phyloP scores from a whole-genome alignment of 495 filamentous ascomycete species.

The Letharia columbiana region DNA sequence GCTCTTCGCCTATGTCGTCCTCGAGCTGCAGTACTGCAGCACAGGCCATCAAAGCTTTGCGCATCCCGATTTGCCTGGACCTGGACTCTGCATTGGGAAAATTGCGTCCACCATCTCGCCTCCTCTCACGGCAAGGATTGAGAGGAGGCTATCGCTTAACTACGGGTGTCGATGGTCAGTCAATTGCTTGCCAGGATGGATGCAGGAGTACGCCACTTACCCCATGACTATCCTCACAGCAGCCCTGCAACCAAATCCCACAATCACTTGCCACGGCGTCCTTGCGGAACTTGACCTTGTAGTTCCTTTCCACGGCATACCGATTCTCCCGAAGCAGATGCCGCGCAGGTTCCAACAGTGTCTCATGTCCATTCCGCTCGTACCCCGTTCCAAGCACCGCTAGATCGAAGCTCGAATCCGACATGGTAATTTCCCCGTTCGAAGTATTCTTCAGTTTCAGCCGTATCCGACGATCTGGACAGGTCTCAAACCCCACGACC shows the following conservation, averaged over 20 bases:
- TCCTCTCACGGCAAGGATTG: slow-evolving; percentile 63
- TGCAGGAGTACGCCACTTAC: slow-evolving; percentile 40
- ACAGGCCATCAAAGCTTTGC: neutral
- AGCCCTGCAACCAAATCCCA: slow-evolving; percentile 91
- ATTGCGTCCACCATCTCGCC: slow-evolving; percentile 72
- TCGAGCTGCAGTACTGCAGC: neutral
- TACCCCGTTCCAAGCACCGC: slow-evolving; percentile 91
- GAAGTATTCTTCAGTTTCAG: slow-evolving; percentile 28
- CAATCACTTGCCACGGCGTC: slow-evolving; percentile 52
- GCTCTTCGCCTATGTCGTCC: neutral
- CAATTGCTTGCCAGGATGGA: neutral
- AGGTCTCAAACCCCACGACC: slow-evolving; percentile 50
- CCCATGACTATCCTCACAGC: slow-evolving; percentile 86
- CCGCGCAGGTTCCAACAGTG: slow-evolving; percentile 58
- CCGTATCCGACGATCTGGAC: slow-evolving; percentile 31
- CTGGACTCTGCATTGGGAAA: slow-evolving; percentile 33
- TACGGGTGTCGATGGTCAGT: slow-evolving; percentile 25
- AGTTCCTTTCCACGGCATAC: slow-evolving; percentile 53
- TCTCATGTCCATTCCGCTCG: slow-evolving; percentile 64
- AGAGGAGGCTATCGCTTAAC: slow-evolving; percentile 71
- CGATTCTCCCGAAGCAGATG: slow-evolving; percentile 49
- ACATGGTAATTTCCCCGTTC: slow-evolving; percentile 29
- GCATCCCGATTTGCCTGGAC: neutral
- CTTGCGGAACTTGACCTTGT: slow-evolving; percentile 58
- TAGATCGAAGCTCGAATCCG: slow-evolving; percentile 54